Percentiles rank a stretch among this genome's conserved stretches.
phyloP scores from a whole-genome alignment of 495 filamentous ascomycete species.

The Neurospora sp. region DNA sequence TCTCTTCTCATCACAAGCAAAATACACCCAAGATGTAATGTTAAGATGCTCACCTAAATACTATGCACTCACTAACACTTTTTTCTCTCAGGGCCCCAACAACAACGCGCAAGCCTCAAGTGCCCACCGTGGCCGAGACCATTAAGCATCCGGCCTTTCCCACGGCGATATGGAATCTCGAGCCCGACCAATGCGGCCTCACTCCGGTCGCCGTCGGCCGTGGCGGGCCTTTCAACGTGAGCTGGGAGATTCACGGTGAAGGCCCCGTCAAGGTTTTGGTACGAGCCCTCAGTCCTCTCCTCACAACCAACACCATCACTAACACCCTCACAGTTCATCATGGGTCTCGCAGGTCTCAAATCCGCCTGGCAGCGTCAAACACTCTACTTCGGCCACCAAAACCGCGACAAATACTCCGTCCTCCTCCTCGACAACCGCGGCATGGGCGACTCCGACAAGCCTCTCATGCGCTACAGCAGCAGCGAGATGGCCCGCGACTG shows the following conservation, averaged over 20 bases:
- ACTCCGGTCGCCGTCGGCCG: constrained; percentile 51
- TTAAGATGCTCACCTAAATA: neutral
- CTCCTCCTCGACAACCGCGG: constrained; percentile 74
- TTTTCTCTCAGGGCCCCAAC: neutral
- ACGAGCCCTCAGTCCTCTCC: constrained; percentile 26
- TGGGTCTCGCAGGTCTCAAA: constrained; percentile 53
- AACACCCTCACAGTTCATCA: constrained; percentile 41
- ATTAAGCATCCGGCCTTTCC: constrained; percentile 34
- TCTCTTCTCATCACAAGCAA: neutral
- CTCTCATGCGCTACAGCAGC: constrained; percentile 58
- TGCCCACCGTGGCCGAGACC: constrained; percentile 31
- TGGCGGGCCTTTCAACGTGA: constrained; percentile 60
- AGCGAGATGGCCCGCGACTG: constrained; percentile 67
- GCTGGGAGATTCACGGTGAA: constrained; percentile 69
- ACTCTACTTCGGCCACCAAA: constrained; percentile 63
- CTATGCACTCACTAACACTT: neutral
- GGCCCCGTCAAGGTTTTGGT: constrained; percentile 63
- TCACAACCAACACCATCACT: constrained; percentile 9
- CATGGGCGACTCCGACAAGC: constrained; percentile 69
- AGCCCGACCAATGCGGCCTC: constrained; percentile 46
- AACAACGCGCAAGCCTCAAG: neutral
- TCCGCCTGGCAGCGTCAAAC: constrained; percentile 68
- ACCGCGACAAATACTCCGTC: constrained; percentile 53
- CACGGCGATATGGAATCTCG: constrained; percentile 50
- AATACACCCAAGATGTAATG: neutral